Evolutionary conservation across 306 rosid genomes (phyloP).

Genomic region (Trifolium repens): DNA sequence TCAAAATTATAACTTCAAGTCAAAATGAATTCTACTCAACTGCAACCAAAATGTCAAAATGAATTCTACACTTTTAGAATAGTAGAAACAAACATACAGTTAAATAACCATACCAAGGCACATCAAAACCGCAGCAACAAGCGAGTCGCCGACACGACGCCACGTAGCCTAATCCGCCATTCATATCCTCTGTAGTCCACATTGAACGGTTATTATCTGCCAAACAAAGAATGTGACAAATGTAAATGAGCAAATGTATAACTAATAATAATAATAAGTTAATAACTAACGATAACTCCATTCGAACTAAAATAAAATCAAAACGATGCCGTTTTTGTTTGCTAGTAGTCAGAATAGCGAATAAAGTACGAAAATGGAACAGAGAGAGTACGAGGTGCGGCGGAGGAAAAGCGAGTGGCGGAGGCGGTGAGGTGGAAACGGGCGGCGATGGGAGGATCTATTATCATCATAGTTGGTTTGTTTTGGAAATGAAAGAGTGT

Average conservation of each 20-base stretch:
- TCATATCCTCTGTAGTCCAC: slow-evolving; percentile 74
- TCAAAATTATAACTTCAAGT: no score
- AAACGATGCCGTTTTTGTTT: slow-evolving; percentile 6
- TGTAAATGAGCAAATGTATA: not conserved
- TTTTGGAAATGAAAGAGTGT: not conserved
- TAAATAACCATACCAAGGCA: slow-evolving; percentile 59
- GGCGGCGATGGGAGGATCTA: slow-evolving; percentile 75
- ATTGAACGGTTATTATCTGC: slow-evolving; percentile 70
- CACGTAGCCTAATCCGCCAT: slow-evolving; percentile 48
- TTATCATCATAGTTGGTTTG: slow-evolving; percentile 49
- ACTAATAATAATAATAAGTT: no score
- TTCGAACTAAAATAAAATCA: not conserved
- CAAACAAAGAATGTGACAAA: not conserved
- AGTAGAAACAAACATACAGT: not conserved
- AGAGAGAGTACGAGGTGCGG: slow-evolving; percentile 47
- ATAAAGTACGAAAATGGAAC: not conserved
- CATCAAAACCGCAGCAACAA: slow-evolving; percentile 51
- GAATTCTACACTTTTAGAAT: no score
- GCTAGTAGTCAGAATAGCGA: not conserved
- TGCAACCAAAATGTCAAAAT: no score
- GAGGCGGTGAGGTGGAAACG: slow-evolving; percentile 58
- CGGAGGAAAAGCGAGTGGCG: slow-evolving; percentile 54
- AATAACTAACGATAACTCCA: not conserved
- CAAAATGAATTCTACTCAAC: no score
- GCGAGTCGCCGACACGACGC: slow-evolving; percentile 64